Evolutionary conservation across 106 monocot genomes (phyloP).

Genomic region (Acorus gramineus): DNA sequence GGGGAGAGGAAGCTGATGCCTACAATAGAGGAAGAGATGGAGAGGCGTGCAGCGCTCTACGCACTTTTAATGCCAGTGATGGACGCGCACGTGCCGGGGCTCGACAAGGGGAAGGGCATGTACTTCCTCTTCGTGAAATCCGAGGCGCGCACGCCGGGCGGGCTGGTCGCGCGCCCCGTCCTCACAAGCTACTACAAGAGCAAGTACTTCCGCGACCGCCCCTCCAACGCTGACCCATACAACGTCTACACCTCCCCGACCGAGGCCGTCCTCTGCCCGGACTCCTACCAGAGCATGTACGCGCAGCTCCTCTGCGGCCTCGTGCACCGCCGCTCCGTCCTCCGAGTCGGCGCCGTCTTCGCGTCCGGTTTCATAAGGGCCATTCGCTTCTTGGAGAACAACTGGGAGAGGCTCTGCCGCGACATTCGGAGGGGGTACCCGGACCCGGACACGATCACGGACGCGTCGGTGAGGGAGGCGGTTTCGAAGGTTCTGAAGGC

Average conservation of each 20-base stretch:
- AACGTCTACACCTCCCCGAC: conserved; percentile 45
- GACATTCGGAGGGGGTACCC: neutral
- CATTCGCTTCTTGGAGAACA: conserved; percentile 36
- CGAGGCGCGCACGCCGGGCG: too few species aligned
- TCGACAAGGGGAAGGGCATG: too few species aligned
- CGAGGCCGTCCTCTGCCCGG: conserved; percentile 52
- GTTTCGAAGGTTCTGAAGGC: conserved; percentile 36
- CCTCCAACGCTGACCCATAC: too few species aligned
- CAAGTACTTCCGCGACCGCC: too few species aligned
- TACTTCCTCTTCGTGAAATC: too few species aligned
- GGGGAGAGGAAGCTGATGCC: too few species aligned
- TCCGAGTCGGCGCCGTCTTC: conserved; percentile 54
- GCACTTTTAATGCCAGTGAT: too few species aligned
- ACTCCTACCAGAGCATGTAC: conserved; percentile 65
- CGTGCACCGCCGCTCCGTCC: conserved; percentile 27
- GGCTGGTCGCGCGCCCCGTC: too few species aligned
- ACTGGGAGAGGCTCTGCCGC: conserved; percentile 2
- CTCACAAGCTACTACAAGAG: too few species aligned
- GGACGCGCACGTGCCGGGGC: too few species aligned
- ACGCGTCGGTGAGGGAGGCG: conserved; percentile 17
- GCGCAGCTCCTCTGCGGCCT: conserved; percentile 63
- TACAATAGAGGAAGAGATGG: too few species aligned
- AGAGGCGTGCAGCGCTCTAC: too few species aligned
- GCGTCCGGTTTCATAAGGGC: conserved; percentile 64
- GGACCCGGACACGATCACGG: neutral